phyloP scores from a whole-genome alignment of 2,329 filamentous ascomycete genomes.

The Pseudocercospora eumusae region DNA sequence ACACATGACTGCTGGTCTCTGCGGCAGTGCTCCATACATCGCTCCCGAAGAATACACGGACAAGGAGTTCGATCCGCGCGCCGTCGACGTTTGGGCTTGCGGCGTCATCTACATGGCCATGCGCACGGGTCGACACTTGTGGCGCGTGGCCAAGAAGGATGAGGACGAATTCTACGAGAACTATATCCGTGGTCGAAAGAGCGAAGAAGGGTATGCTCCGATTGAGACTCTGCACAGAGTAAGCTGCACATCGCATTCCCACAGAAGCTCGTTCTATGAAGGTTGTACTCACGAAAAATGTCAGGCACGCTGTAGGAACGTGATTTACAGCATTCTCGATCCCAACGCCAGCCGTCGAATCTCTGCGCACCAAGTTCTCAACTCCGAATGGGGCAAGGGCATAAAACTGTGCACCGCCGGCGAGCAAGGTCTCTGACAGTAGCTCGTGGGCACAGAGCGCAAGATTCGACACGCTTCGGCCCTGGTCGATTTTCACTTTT shows the following conservation, averaged over 20 bases:
- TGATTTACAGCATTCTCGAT: conserved; percentile 97
- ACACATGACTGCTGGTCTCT: conserved; percentile 96
- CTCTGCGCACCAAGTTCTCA: conserved; percentile 92
- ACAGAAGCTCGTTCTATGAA: conserved; percentile 2
- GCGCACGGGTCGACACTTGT: conserved; percentile 92
- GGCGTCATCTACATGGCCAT: conserved; percentile 99
- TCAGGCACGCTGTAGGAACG: conserved; percentile 93
- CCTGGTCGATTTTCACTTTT: conserved; percentile 17
- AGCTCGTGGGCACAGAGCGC: conserved; percentile 25
- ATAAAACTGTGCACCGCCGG: conserved; percentile 97
- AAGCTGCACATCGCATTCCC: conserved; percentile 48
- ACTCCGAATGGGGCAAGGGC: conserved; percentile 97
- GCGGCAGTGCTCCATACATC: conserved; percentile 95
- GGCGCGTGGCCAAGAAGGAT: conserved; percentile 94
- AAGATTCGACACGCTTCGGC: conserved; percentile 18
- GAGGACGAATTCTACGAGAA: conserved; percentile 97
- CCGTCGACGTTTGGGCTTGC: conserved; percentile 98
- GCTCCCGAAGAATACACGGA: conserved; percentile 94
- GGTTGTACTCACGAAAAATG: conserved; percentile 17
- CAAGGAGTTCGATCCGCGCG: conserved; percentile 92
- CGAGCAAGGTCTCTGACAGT: conserved; percentile 80
- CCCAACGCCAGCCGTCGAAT: conserved; percentile 90
- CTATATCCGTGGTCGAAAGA: conserved; percentile 87
- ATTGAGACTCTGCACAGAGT: conserved; percentile 95
- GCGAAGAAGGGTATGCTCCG: conserved; percentile 93